These are phyloP conservation scores for Exserohilum turcica DNA, from an alignment of 2,329 filamentous ascomycete species.

Conservation along the genomic window DNA sequence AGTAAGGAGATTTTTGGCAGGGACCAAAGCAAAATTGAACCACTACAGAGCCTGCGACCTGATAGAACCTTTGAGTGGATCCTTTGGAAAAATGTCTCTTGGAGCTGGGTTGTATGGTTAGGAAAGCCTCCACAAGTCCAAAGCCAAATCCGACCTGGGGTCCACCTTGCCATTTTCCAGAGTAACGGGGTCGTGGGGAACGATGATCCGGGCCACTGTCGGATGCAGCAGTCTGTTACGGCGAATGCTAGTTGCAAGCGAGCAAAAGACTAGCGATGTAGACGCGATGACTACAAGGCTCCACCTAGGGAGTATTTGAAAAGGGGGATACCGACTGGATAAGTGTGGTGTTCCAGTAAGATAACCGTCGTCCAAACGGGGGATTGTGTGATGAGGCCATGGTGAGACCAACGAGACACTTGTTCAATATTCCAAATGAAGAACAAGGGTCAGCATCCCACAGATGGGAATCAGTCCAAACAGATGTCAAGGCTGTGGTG, in stretches of 20 bases:
- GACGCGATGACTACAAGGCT: not conserved
- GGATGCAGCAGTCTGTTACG: not conserved
- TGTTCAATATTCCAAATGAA: no score
- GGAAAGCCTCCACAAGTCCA: not conserved
- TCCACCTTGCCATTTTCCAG: not conserved
- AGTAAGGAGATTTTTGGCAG: no score
- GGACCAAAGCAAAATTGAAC: no score
- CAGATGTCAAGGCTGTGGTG: not conserved
- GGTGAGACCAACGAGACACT: not conserved
- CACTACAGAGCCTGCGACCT: not conserved
- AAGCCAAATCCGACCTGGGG: not conserved
- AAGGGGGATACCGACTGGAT: not conserved
- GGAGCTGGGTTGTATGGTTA: not conserved
- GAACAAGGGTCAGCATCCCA: no score
- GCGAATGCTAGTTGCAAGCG: not conserved
- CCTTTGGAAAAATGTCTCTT: not conserved
- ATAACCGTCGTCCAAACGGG: not conserved
- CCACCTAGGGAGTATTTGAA: not conserved
- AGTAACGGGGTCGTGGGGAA: not conserved
- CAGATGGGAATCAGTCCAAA: not conserved
- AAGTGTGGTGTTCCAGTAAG: not conserved
- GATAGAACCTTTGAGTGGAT: not conserved
- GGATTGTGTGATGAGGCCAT: not conserved
- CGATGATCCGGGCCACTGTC: not conserved
- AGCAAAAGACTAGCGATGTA: not conserved